Percentiles rank a stretch among this genome's conserved stretches.
Evolutionary conservation across 1,139 yeast species (phyloP).

Genomic region (Pichia sp.): DNA sequence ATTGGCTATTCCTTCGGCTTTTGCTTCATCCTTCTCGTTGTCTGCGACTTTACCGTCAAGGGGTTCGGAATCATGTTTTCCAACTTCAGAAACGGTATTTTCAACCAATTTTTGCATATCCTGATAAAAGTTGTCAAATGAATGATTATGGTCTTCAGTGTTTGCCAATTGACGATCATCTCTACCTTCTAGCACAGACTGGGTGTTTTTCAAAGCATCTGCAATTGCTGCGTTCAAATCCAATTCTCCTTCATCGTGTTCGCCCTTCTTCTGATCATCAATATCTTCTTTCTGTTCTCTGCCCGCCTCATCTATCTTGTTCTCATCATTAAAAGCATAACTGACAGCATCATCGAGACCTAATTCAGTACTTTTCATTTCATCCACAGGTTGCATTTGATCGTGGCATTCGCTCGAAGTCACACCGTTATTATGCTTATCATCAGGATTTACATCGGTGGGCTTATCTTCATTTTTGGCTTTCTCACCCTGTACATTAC

Average conservation of each 20-base stretch:
- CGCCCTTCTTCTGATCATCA: neutral
- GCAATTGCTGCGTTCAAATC: constrained; percentile 21
- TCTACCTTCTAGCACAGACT: neutral
- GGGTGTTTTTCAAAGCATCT: constrained; percentile 18
- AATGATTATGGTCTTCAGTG: neutral
- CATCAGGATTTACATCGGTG: neutral
- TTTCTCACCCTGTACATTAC: constrained; percentile 7
- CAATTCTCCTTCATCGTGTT: constrained; percentile 14
- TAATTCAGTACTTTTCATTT: neutral
- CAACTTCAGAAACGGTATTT: neutral
- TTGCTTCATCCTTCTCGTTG: neutral
- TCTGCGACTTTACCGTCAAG: neutral
- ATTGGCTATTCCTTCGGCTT: neutral
- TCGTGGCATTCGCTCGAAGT: neutral
- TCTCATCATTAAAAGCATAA: neutral
- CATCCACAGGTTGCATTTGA: neutral
- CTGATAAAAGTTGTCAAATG: constrained; percentile 10
- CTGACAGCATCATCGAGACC: neutral
- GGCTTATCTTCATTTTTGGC: neutral
- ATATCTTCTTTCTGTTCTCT: neutral
- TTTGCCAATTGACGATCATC: neutral
- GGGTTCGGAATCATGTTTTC: neutral
- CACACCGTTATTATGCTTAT: neutral
- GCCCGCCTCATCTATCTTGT: neutral
- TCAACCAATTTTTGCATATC: constrained; percentile 14